These are phyloP conservation scores for Cercospora sp. DNA, from an alignment of 2,329 filamentous ascomycete genomes.

Conservation along the genomic window DNA sequence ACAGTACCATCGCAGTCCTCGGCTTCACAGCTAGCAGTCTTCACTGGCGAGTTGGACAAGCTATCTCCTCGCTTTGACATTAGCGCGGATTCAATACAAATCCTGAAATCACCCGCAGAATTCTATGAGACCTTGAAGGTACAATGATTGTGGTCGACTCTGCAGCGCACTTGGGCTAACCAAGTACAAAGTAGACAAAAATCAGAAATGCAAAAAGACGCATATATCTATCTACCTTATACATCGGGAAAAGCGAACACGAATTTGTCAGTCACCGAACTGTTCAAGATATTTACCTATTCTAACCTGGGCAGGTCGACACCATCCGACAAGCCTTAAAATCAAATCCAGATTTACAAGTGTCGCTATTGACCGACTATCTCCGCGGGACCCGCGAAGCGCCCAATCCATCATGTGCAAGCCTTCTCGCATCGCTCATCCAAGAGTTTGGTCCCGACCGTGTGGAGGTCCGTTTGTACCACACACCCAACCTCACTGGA, in stretches of 20 bases:
- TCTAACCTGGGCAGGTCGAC: constrained; percentile 58
- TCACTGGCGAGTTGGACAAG: constrained; percentile 76
- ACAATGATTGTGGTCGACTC: constrained; percentile 27
- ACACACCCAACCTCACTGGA: constrained; percentile 92
- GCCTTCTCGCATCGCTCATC: constrained; percentile 79
- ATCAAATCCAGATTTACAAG: constrained; percentile 70
- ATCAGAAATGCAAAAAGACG: constrained; percentile 75
- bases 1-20: constrained; percentile 29
- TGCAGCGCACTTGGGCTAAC: constrained; percentile 13
- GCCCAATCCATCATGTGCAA: constrained; percentile 81
- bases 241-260: constrained; percentile 89
- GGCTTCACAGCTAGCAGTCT: constrained; percentile 58
- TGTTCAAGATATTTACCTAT: neutral
- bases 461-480: constrained; percentile 95
- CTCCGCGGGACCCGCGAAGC: constrained; percentile 89
- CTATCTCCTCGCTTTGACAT: constrained; percentile 90
- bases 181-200: constrained; percentile 59
- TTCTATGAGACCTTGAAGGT: constrained; percentile 94
- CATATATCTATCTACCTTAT: constrained; percentile 93
- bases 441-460: constrained; percentile 78
- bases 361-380: constrained; percentile 89
- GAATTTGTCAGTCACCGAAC: constrained; percentile 62
- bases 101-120: constrained; percentile 77
- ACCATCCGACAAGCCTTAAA: constrained; percentile 74
- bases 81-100: constrained; percentile 73